Base-by-base conservation (phyloP, 129 eudicot species). In the Tanacetum coccineum region DNA sequence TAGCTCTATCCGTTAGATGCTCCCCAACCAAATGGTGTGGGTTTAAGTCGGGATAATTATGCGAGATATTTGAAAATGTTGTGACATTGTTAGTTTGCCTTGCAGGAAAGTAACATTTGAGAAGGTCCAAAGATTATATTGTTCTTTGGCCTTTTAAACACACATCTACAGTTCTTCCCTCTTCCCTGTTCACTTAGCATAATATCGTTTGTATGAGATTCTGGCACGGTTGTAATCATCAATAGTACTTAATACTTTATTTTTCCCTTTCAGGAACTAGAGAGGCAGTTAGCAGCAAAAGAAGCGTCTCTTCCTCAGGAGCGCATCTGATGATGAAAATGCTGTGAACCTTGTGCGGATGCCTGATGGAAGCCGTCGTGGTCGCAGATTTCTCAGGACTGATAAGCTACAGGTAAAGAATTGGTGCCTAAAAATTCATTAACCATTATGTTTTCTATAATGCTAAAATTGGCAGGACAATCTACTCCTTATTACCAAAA, bases 241-340 rank as follows among this genome's bases (percentile, higher is more conserved):
- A 20, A 39, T 11, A 4, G 30, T 40, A 13, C 40, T 36, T 62
- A n/a, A 51, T 62, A 9, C 52, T 57, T 28, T 32, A 30, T 53
- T 78, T 58, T n/a, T 30, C 20, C n/a, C n/a, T 62, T 72, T 49
- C 74, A 94, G 99, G 99, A 94, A 81, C 66, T 75, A 40, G 95
- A 89, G 82, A 89, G 99, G 69, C 90, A 86, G 70, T 72, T 94
- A 63, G 95, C 93, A 3, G 99, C 90, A 74, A 94, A 94, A 81
- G 95, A 86, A 74, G 89, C 93, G 63, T 94, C 95, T 32, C 96
- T 94, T 80, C 96, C 99, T 70, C 77, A 73, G 65, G 99, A 94
- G 71, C 99, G 45, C 93, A n/a, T 19, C 84, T 13, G 95, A 86
- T 82, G 85, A 94, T 79, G 99, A 89, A 76, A 89, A 94, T 71